Conservation (phyloP, 2,329 filamentous ascomycete genomes). For the Thielaviopsis euricoi region DNA sequence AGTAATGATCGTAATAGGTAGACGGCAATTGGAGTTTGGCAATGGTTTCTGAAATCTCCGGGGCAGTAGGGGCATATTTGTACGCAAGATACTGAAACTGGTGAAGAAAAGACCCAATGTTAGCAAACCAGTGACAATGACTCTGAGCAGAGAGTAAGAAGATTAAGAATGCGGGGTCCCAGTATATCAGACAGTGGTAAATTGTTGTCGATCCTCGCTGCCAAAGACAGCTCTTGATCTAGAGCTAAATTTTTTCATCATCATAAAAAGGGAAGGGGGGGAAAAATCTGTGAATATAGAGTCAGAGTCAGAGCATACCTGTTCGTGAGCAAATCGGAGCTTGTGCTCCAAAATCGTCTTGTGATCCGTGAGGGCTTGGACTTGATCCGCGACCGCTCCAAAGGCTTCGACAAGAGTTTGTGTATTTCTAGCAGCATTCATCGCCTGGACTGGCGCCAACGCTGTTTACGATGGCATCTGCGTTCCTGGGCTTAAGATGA, state of each 20-base stretch:
- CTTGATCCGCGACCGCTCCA: conserved; percentile 46
- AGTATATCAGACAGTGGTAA: conserved; percentile 25
- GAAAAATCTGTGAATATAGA: neutral
- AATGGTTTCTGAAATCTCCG: conserved; percentile 50
- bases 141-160: neutral
- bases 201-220: conserved; percentile 45
- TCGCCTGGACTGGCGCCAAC: conserved; percentile 12
- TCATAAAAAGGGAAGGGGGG: conserved; percentile 20
- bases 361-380: conserved; percentile 44
- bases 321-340: conserved; percentile 47
- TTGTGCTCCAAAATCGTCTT: conserved; percentile 52
- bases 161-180: conserved; percentile 6
- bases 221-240: conserved; percentile 55
- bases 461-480: conserved; percentile 10
- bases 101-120: neutral
- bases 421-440: conserved; percentile 17
- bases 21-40: conserved; percentile 49
- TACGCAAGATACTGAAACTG: conserved; percentile 50
- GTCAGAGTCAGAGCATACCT: conserved; percentile 29
- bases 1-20: conserved; percentile 26
- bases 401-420: conserved; percentile 48
- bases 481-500: neutral
- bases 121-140: neutral
- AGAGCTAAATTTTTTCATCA: conserved; percentile 50
- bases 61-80: conserved; percentile 48